Conservation (phyloP, 805 yeast species). For the Jamesozyma lodderae region DNA sequence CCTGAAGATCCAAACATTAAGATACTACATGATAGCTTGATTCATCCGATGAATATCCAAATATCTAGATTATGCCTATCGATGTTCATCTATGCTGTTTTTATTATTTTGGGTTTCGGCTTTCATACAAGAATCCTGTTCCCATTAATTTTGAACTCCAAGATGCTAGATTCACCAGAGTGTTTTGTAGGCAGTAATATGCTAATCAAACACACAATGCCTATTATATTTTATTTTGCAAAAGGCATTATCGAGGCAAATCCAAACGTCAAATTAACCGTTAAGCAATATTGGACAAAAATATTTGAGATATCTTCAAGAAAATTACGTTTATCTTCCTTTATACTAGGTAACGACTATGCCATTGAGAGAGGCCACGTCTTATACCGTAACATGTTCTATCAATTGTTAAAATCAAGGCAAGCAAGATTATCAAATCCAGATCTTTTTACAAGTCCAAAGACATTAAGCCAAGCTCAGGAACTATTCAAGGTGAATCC, state of each 20-base stretch:
- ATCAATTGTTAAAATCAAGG: constrained; percentile 34
- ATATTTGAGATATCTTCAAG: constrained; percentile 49
- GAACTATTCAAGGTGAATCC: constrained; percentile 37
- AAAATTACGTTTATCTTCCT: constrained; percentile 68
- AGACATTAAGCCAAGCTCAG: constrained; percentile 38
- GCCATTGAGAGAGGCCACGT: constrained; percentile 65
- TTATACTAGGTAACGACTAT: constrained; percentile 53
- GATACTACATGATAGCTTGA: constrained; percentile 77
- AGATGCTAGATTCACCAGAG: constrained; percentile 13
- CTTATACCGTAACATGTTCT: constrained; percentile 42
- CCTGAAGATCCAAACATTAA: constrained; percentile 91
- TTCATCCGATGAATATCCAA: constrained; percentile 65
- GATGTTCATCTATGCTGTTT: constrained; percentile 61
- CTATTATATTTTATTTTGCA: constrained; percentile 32
- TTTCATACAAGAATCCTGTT: constrained; percentile 44
- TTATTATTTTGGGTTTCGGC: constrained; percentile 72
- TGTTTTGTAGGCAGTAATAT: constrained; percentile 1
- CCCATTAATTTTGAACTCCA: constrained; percentile 28
- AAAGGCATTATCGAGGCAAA: constrained; percentile 21
- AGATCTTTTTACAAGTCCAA: constrained; percentile 49
- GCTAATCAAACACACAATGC: constrained; percentile 16
- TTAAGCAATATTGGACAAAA: constrained; percentile 50
- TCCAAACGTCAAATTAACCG: constrained; percentile 29
- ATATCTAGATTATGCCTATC: constrained; percentile 63
- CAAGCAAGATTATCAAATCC: constrained; percentile 36